Conservation (phyloP, 1,284 basidiomycete species). For the Puccinia triticina region DNA sequence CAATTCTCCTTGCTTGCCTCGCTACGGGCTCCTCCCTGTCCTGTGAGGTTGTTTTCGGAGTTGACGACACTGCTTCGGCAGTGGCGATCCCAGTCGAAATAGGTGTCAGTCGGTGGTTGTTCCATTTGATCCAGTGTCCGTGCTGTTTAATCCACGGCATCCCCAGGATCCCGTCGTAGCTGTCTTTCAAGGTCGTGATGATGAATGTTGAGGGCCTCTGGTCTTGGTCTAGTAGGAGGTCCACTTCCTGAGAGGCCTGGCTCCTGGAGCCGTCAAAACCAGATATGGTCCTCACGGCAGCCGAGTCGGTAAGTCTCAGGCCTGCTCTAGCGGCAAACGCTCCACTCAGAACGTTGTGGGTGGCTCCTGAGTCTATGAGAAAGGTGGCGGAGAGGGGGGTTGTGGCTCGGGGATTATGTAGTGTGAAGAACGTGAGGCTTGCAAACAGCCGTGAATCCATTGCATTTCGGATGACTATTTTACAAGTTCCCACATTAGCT, state of each 20-base stretch:
- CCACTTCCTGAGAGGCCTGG: neutral
- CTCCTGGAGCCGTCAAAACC: constrained; percentile 3
- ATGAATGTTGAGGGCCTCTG: neutral
- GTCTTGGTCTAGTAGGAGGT: neutral
- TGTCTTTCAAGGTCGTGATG: no score
- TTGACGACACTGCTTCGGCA: no score
- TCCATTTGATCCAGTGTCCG: no score
- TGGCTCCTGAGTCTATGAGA: neutral
- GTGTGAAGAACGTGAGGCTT: neutral
- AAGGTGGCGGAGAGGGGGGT: neutral
- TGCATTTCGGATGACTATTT: neutral
- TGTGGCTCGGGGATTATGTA: neutral
- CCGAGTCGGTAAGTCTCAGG: neutral
- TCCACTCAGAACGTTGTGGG: neutral
- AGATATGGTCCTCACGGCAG: no score
- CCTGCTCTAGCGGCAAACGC: neutral
- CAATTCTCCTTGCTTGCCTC: no score
- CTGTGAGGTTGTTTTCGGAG: no score
- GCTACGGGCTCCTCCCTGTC: no score
- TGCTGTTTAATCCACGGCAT: no score
- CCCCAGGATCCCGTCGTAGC: no score
- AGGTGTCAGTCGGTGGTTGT: no score
- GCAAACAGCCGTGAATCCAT: constrained; percentile 4
- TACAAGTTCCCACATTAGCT: neutral
- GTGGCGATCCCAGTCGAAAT: no score